Evolutionary conservation across 2,329 filamentous ascomycete species (phyloP), one percentile per base, ranked within the genome.

Genomic region (Aspergillus thermomutatus): DNA sequence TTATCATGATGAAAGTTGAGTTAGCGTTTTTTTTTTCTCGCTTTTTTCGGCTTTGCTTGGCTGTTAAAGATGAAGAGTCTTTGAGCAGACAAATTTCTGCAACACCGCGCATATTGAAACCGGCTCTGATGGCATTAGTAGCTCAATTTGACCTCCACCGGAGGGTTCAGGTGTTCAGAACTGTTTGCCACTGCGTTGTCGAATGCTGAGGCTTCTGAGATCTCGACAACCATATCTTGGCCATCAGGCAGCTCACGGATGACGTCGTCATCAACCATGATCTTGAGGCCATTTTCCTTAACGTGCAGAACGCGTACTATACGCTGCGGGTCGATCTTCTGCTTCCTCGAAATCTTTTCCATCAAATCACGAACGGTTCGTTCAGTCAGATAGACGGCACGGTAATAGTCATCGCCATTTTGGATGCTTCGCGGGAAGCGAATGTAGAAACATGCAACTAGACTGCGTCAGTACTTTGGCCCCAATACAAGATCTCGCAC

Each of bases 221-320:
- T 84, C 65, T 88, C 85, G 45, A 83, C 83, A 40, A 82, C 78
- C 88, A 97, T 94, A 68, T 96, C 93, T 73, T 97, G 91, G 31
- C 92, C 92, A 76, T 99, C 94, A 1, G 86, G 84, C 52, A 97
- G 80, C 72, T 93, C 89, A 47, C 84, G 83, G 31, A 97, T 85
- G 49, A 95, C 87, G 60, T 97, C 92, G 68, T 97, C 92, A 67
- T 97, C 94, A 65, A 97, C 83, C 68, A 95, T 85, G 54, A 97
- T 86, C 66, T 92, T 86, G 1, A 97, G 76, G 0, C 91, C 91
- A 61, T 87, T 86, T 14, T 86, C 81, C 45, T 90, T 87, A 53
- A 92, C 79, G 56, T 86, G 90, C 4, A 96, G 79, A 1, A 87
- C 87, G 37, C 89, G 87, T 1, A 86, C 77, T 7, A 97, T 84